Evolutionary conservation across 345 rosid genomes (phyloP).

Genomic region (Cochlearia excelsa): DNA sequence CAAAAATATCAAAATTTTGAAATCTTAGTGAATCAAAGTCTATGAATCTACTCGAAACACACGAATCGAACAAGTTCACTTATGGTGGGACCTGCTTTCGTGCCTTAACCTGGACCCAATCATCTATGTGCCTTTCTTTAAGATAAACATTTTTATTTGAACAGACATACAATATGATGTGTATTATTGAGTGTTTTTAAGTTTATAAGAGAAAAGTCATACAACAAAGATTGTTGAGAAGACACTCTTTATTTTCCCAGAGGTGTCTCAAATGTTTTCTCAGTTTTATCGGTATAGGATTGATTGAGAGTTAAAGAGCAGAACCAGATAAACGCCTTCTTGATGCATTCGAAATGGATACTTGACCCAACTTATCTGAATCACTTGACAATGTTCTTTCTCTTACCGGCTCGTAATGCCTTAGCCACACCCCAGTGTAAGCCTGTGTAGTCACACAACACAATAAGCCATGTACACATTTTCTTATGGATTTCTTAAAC

Average conservation of each 20-base stretch:
- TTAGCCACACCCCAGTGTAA: slow-evolving; percentile 79
- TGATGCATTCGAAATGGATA: slow-evolving; percentile 80
- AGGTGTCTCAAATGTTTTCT: slow-evolving; percentile 15
- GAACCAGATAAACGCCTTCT: slow-evolving; percentile 82
- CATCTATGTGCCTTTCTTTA: too few relatives aligned
- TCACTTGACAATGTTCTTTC: slow-evolving; percentile 47
- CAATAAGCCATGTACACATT: neutral
- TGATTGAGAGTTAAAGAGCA: slow-evolving; percentile 34
- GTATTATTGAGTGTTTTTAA: slow-evolving; percentile 5
- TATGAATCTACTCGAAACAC: too few relatives aligned
- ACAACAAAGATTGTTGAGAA: neutral
- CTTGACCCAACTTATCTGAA: slow-evolving; percentile 55
- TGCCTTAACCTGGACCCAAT: slow-evolving; percentile 14
- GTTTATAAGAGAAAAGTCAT: neutral
- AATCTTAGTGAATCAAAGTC: too few relatives aligned
- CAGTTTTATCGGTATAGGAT: slow-evolving; percentile 11
- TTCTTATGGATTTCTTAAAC: too few relatives aligned
- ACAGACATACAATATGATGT: slow-evolving; percentile 3
- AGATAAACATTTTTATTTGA: neutral
- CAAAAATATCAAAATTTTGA: too few relatives aligned
- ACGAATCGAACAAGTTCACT: slow-evolving; percentile 8
- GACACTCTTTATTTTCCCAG: slow-evolving; percentile 15
- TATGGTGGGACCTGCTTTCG: slow-evolving; percentile 15
- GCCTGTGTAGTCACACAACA: slow-evolving; percentile 47
- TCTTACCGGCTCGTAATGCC: slow-evolving; percentile 66